Evolutionary conservation across 345 rosid genomes (phyloP).

Genomic region (Linum usitatissimum): DNA sequence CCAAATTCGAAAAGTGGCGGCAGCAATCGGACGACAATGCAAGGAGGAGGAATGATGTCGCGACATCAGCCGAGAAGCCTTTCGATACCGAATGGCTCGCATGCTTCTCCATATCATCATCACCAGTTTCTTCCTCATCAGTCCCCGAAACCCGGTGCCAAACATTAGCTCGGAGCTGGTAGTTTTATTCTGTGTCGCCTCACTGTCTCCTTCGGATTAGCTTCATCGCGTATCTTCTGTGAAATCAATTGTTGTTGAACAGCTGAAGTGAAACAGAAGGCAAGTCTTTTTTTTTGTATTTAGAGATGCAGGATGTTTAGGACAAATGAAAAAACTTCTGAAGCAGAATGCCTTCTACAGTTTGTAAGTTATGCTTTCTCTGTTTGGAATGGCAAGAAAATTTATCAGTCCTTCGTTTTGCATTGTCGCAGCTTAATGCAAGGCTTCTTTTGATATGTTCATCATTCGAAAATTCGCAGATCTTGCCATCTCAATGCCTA

Average conservation of each 20-base stretch:
- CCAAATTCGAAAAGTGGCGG: slow-evolving; percentile 31
- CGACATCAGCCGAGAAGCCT: slow-evolving; percentile 42
- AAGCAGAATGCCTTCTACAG: slow-evolving; percentile 13
- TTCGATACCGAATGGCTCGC: slow-evolving; percentile 64
- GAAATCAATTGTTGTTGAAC: slow-evolving; percentile 28
- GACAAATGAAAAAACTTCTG: slow-evolving; percentile 14
- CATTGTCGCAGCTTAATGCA: no score
- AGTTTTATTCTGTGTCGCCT: slow-evolving; percentile 9
- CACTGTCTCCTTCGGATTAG: slow-evolving; percentile 9
- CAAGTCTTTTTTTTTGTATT: slow-evolving; percentile 17
- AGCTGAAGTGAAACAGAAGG: slow-evolving; percentile 22
- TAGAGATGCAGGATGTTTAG: slow-evolving; percentile 13
- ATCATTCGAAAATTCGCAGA: background rate
- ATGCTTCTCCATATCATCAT: slow-evolving; percentile 56
- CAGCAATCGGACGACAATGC: slow-evolving; percentile 33
- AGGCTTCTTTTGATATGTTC: background rate
- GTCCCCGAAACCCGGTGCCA: slow-evolving; percentile 64
- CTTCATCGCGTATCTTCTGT: slow-evolving; percentile 22
- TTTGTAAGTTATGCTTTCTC: slow-evolving; percentile 15
- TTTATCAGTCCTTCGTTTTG: background rate
- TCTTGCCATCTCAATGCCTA: no score
- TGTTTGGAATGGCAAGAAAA: slow-evolving; percentile 21
- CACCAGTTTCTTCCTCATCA: slow-evolving; percentile 40
- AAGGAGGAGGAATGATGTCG: slow-evolving; percentile 20
- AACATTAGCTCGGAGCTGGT: slow-evolving; percentile 24